A percentile compares a stretch with the other conserved stretches of the same genome.
Evolutionary conservation across 495 filamentous ascomycete species (phyloP).

Genomic region (Aspergillus panamensis): DNA sequence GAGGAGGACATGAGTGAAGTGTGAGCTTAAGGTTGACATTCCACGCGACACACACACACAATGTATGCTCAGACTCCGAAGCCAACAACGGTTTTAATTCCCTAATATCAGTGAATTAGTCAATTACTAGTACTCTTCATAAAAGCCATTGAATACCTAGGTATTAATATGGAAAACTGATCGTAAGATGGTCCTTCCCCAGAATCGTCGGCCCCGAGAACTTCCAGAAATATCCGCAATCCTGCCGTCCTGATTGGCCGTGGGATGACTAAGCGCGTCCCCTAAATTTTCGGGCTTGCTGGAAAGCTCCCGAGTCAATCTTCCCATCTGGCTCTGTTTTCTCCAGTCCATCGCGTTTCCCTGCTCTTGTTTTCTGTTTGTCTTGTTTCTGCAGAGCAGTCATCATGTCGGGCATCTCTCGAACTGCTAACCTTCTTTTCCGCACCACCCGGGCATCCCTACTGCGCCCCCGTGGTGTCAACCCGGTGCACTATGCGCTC

Average conservation of each 20-base stretch:
- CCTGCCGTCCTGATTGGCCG: conserved; percentile 35
- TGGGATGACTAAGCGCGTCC: conserved; percentile 40
- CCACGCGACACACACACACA: too few species aligned
- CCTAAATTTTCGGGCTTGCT: conserved; percentile 43
- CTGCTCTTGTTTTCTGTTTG: conserved; percentile 35
- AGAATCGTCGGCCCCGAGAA: background rate
- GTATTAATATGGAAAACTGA: background rate
- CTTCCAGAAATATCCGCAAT: conserved; percentile 36
- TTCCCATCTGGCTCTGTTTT: conserved; percentile 21
- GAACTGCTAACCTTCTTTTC: conserved; percentile 65
- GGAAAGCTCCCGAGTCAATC: conserved; percentile 23
- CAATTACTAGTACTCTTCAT: background rate
- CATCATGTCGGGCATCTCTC: conserved; percentile 63
- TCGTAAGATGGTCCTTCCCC: background rate
- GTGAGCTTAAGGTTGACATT: too few species aligned
- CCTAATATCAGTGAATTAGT: too few species aligned
- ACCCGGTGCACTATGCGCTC: conserved; percentile 68
- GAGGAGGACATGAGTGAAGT: too few species aligned
- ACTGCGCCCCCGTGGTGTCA: conserved; percentile 56
- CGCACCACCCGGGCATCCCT: conserved; percentile 64
- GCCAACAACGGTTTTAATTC: too few species aligned
- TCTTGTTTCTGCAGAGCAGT: conserved; percentile 32
- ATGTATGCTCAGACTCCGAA: too few species aligned
- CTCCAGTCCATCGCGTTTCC: conserved; percentile 33
- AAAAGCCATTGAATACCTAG: background rate